Evolutionary conservation across 2,329 filamentous ascomycete genomes (phyloP).

Genomic region (Aureobasidium subglaciale): DNA sequence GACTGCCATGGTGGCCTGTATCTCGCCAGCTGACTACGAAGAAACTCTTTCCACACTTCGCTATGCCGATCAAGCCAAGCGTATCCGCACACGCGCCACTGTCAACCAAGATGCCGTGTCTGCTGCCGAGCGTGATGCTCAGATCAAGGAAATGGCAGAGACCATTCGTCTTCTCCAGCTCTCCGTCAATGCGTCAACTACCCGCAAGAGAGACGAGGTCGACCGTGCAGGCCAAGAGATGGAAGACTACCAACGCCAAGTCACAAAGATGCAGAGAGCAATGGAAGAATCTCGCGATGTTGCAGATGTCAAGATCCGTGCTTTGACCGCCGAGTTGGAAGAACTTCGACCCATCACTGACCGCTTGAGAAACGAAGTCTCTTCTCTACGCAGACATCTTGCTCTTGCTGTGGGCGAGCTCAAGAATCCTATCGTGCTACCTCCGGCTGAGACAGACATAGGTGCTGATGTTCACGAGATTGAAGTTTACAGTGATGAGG

Average conservation of each 20-base stretch:
- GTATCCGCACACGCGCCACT: conserved; percentile 85
- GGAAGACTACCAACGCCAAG: conserved; percentile 90
- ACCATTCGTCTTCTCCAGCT: conserved; percentile 84
- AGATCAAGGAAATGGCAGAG: conserved; percentile 90
- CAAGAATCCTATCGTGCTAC: conserved; percentile 78
- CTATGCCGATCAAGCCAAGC: conserved; percentile 96
- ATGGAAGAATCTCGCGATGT: conserved; percentile 94
- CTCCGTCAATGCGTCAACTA: conserved; percentile 51
- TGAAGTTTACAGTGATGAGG: conserved; percentile 34
- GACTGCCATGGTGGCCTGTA: conserved; percentile 98
- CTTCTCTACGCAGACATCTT: conserved; percentile 78
- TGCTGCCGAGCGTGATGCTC: conserved; percentile 85
- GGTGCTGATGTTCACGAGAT: neutral
- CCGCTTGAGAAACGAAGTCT: conserved; percentile 65
- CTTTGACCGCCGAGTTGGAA: conserved; percentile 52
- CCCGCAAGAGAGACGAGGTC: conserved; percentile 64
- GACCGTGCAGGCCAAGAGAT: conserved; percentile 73
- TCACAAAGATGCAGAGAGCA: conserved; percentile 81
- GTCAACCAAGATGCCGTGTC: conserved; percentile 95
- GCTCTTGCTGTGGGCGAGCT: conserved; percentile 78
- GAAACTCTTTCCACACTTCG: conserved; percentile 93
- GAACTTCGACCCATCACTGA: conserved; percentile 43
- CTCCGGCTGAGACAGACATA: conserved; percentile 32
- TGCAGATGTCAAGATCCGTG: conserved; percentile 87
- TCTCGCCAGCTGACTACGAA: conserved; percentile 91